Conservation (phyloP, 2,329 filamentous ascomycete genomes). For the Scortechinia acanthostroma region DNA sequence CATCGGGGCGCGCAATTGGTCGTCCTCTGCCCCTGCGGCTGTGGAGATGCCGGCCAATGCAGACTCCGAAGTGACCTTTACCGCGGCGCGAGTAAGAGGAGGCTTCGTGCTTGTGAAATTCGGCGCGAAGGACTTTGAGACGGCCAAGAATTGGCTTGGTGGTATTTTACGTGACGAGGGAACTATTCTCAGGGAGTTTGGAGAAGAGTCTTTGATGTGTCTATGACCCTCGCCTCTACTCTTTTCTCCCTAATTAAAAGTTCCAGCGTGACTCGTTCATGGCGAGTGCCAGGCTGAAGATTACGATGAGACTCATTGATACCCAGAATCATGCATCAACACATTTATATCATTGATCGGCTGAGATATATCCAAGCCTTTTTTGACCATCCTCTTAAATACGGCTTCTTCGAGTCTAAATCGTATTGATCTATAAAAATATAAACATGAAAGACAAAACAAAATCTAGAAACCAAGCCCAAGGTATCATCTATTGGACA, state of each 20-base stretch:
- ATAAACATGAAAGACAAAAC: no score
- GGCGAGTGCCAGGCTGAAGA: no score
- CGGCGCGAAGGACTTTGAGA: constrained; percentile 51
- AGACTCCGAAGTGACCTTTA: constrained; percentile 40
- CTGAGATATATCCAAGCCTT: no score
- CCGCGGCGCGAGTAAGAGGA: constrained; percentile 38
- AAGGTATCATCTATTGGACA: no score
- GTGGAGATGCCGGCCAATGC: constrained; percentile 17
- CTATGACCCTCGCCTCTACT: constrained; percentile 21
- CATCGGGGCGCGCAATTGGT: constrained; percentile 36
- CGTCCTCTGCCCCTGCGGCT: constrained; percentile 6
- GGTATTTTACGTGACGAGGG: constrained; percentile 39
- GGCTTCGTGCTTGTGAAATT: constrained; percentile 61
- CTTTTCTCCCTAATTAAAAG: not conserved
- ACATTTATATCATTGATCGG: no score
- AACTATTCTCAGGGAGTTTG: constrained; percentile 44
- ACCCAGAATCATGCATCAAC: no score
- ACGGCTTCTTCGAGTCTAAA: no score
- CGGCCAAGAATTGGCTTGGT: constrained; percentile 48
- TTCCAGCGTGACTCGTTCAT: no score
- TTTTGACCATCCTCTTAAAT: no score
- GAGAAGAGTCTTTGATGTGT: constrained; percentile 50
- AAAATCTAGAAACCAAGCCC: no score
- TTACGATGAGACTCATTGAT: no score
- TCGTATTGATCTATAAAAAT: no score